Evolutionary conservation across 495 filamentous ascomycete genomes (phyloP).

Genomic region (Talaromyces ruber): DNA sequence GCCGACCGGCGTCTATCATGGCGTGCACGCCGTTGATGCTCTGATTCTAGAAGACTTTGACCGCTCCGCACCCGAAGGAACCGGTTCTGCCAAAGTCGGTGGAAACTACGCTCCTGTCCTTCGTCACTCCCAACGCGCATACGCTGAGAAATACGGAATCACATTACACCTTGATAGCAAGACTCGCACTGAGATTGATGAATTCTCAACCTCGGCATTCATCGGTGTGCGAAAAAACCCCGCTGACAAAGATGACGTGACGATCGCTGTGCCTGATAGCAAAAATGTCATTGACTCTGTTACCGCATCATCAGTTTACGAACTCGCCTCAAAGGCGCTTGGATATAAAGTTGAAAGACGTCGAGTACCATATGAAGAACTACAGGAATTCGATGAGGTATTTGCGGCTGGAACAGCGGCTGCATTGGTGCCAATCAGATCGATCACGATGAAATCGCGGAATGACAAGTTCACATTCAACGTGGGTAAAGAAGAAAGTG

Average conservation of each 20-base stretch:
- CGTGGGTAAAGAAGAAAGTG: constrained; percentile 53
- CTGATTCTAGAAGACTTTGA: constrained; percentile 74
- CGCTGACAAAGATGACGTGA: constrained; percentile 44
- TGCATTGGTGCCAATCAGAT: constrained; percentile 81
- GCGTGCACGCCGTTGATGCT: constrained; percentile 68
- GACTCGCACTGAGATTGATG: constrained; percentile 71
- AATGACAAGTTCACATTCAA: constrained; percentile 62
- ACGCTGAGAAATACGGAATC: constrained; percentile 67
- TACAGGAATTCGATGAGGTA: constrained; percentile 70
- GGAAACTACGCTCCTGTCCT: constrained; percentile 82
- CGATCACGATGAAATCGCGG: constrained; percentile 63
- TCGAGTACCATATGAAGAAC: constrained; percentile 69
- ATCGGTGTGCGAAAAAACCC: constrained; percentile 56
- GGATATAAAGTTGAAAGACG: constrained; percentile 62
- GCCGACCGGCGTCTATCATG: constrained; percentile 86
- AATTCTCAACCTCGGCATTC: constrained; percentile 85
- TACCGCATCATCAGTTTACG: constrained; percentile 60
- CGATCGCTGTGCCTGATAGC: constrained; percentile 70
- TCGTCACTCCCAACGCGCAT: constrained; percentile 67
- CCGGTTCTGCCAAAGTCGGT: constrained; percentile 65
- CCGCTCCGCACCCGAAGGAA: constrained; percentile 64
- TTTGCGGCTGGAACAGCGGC: constrained; percentile 91
- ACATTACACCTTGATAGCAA: constrained; percentile 81
- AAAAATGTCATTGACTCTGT: constrained; percentile 76
- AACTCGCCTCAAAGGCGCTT: constrained; percentile 52